Percentiles rank a stretch among this genome's conserved stretches.
These are phyloP conservation scores for Nitzschia inconspicua DNA, from an alignment of 108 stramenopile species.

Conservation along the genomic window DNA sequence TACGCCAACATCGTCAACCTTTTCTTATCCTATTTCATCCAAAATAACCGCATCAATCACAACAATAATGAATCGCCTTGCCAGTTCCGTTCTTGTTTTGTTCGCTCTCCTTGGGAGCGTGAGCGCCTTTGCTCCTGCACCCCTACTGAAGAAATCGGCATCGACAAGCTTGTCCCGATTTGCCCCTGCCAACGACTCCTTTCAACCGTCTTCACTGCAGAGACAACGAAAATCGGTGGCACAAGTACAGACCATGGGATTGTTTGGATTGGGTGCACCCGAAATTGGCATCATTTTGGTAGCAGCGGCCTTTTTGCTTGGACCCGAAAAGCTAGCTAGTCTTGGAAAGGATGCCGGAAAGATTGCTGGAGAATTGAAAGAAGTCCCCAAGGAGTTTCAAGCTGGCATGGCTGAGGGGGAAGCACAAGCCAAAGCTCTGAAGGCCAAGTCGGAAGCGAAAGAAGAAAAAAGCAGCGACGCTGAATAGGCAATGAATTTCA, in stretches of 20 bases:
- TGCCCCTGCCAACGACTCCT: background rate
- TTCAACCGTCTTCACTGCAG: slow-evolving; percentile 28
- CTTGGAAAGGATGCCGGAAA: slow-evolving; percentile 92
- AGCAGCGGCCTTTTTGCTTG: slow-evolving; percentile 90
- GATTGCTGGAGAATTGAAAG: slow-evolving; percentile 95
- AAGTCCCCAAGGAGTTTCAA: slow-evolving; percentile 94
- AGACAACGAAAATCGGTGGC: slow-evolving; percentile 73
- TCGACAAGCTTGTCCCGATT: background rate
- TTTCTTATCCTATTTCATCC: too few species aligned
- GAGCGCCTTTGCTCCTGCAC: slow-evolving; percentile 25
- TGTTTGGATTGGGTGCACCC: slow-evolving; percentile 92
- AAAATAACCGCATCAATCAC: too few species aligned
- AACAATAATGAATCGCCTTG: slow-evolving; percentile 12
- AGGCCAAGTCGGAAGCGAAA: slow-evolving; percentile 17
- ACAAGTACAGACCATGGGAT: slow-evolving; percentile 78
- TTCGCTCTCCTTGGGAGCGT: slow-evolving; percentile 8
- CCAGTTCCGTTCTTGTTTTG: background rate
- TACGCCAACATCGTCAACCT: too few species aligned
- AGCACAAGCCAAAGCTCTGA: slow-evolving; percentile 58
- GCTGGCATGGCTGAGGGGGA: slow-evolving; percentile 90
- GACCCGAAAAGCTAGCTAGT: slow-evolving; percentile 90
- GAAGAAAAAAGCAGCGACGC: background rate
- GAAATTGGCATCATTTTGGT: slow-evolving; percentile 90
- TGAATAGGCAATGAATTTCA: background rate
- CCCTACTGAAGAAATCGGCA: background rate